phyloP scores from a whole-genome alignment of 495 filamentous ascomycete genomes.

The Schizothecium vesticola region DNA sequence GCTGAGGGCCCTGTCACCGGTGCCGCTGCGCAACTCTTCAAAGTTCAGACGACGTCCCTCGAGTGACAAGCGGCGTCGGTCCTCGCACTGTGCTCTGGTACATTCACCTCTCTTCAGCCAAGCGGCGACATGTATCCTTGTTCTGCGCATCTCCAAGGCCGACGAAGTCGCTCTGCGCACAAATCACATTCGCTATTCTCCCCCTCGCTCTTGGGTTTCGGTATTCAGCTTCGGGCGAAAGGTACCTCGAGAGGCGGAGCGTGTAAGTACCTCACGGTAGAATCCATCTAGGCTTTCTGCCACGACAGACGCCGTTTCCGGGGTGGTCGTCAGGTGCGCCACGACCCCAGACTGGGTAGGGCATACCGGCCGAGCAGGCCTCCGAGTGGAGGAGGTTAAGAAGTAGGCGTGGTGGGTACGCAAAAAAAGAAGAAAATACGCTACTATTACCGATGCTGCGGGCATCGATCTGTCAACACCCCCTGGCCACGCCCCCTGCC shows the following conservation, averaged over 20 bases:
- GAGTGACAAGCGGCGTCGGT: slow-evolving; percentile 6
- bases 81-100: slow-evolving; percentile 31
- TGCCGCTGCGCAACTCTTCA: slow-evolving; percentile 5
- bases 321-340: slow-evolving; percentile 19
- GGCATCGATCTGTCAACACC: slow-evolving; percentile 18
- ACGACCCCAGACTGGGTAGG: slow-evolving; percentile 16
- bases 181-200: slow-evolving; percentile 14
- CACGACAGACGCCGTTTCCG: slow-evolving; percentile 11
- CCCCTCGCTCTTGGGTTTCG: slow-evolving; percentile 6
- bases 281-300: slow-evolving; percentile 20
- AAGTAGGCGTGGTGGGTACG: slow-evolving; percentile 7
- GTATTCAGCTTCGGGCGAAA: slow-evolving; percentile 14
- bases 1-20: slow-evolving; percentile 19
- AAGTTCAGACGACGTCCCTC: slow-evolving; percentile 6
- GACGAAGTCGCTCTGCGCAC: slow-evolving; percentile 12
- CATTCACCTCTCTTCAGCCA: slow-evolving; percentile 11
- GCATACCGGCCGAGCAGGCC: slow-evolving; percentile 7
- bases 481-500: slow-evolving; percentile 17
- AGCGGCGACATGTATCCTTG: slow-evolving; percentile 12
- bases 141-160: slow-evolving; percentile 1
- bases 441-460: slow-evolving; percentile 18
- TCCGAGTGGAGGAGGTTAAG: slow-evolving; percentile 7
- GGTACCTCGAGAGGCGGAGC: background rate
- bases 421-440: slow-evolving; percentile 18
- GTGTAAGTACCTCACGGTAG: background rate